These are phyloP conservation scores for Rhododendron kiyosumense DNA, from an alignment of 148 eudicot genomes.

Conservation along the genomic window DNA sequence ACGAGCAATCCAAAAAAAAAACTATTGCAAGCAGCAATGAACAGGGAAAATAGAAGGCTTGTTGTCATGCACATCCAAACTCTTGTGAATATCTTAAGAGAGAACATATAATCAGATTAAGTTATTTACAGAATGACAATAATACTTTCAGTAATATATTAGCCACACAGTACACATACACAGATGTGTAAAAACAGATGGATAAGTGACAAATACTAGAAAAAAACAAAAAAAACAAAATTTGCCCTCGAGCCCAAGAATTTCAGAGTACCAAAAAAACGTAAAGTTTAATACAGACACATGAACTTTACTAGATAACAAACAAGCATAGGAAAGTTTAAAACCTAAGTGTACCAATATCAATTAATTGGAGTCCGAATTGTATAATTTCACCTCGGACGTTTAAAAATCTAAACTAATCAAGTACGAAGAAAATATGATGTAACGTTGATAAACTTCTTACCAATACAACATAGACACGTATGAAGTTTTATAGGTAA, in stretches of 20 bases:
- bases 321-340: neutral
- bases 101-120: neutral
- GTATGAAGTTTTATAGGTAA: neutral
- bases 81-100: neutral
- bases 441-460: neutral
- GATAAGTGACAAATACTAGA: neutral
- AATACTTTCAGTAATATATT: neutral
- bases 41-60: neutral
- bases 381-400: neutral
- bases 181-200: neutral
- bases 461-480: neutral
- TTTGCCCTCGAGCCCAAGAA: neutral
- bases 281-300: neutral
- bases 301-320: neutral
- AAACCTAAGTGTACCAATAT: neutral
- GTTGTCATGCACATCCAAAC: neutral
- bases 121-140: neutral
- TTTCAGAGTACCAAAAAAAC: neutral
- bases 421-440: neutral
- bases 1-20: neutral
- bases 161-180: neutral
- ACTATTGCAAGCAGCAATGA: neutral
- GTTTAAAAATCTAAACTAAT: no score
- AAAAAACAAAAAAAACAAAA: neutral
- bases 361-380: neutral